Evolutionary conservation across 129 eudicot genomes (phyloP).

Genomic region (Helichrysum umbraculigerum): DNA sequence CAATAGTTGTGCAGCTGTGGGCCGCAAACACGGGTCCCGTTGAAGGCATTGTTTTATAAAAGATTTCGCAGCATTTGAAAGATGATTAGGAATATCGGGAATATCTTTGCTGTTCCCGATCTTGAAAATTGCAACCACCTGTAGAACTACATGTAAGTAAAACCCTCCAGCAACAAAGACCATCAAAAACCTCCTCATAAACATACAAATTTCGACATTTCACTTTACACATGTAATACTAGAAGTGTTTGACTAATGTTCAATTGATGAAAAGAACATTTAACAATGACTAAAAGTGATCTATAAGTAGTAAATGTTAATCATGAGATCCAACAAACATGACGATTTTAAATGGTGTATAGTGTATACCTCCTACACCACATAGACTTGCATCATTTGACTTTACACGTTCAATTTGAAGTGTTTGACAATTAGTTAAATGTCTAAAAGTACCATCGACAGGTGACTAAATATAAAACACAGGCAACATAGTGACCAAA

Average conservation of each 20-base stretch:
- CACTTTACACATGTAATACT: background rate
- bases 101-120: constrained; percentile 96
- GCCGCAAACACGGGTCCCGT: constrained; percentile 78
- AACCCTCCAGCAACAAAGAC: background rate
- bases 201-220: background rate
- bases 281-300: background rate
- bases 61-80: constrained; percentile 71
- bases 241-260: background rate
- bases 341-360: no score
- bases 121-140: constrained; percentile 98
- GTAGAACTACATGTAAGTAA: background rate
- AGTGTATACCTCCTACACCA: background rate
- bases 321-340: background rate
- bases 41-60: constrained; percentile 77
- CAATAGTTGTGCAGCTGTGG: constrained; percentile 63
- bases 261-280: background rate
- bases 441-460: background rate
- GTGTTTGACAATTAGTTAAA: background rate
- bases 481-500: background rate
- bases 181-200: background rate
- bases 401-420: background rate
- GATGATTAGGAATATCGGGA: constrained; percentile 81
- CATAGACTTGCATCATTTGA: background rate
- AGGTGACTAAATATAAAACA: background rate
- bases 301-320: background rate